Conservation (phyloP, 2,329 filamentous ascomycete species). For the Camptophora hylomeconis region DNA sequence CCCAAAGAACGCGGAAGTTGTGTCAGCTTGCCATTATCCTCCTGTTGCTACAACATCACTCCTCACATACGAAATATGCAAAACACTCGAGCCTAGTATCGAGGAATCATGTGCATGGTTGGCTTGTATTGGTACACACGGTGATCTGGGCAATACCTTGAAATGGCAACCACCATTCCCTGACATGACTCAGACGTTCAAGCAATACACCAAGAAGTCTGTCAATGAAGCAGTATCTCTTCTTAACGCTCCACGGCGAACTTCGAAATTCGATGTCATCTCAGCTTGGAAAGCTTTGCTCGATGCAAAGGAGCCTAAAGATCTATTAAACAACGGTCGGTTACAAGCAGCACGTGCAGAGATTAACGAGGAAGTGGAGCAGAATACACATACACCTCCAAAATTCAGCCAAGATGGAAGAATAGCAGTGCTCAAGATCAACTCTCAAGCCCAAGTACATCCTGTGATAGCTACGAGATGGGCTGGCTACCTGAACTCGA, state of each 20-base stretch:
- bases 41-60: constrained; percentile 53
- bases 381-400: constrained; percentile 48
- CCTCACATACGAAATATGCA: constrained; percentile 52
- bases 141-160: constrained; percentile 50
- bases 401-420: constrained; percentile 50
- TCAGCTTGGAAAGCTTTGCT: constrained; percentile 49
- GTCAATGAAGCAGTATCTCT: constrained; percentile 51
- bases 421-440: constrained; percentile 51
- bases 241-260: constrained; percentile 52
- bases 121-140: constrained; percentile 52
- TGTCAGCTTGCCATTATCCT: constrained; percentile 51
- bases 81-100: constrained; percentile 40
- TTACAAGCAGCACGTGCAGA: constrained; percentile 44
- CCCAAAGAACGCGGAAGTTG: constrained; percentile 39
- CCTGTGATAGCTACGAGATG: constrained; percentile 55
- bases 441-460: constrained; percentile 49
- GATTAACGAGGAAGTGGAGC: constrained; percentile 48
- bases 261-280: constrained; percentile 45
- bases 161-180: constrained; percentile 57
- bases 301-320: constrained; percentile 36
- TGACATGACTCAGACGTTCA: constrained; percentile 49
- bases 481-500: constrained; percentile 47
- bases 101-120: constrained; percentile 43
- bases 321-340: constrained; percentile 36
- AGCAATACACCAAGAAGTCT: constrained; percentile 46